Evolutionary conservation across 1,284 basidiomycete species (phyloP).

Genomic region (Melampsora larici-populina): DNA sequence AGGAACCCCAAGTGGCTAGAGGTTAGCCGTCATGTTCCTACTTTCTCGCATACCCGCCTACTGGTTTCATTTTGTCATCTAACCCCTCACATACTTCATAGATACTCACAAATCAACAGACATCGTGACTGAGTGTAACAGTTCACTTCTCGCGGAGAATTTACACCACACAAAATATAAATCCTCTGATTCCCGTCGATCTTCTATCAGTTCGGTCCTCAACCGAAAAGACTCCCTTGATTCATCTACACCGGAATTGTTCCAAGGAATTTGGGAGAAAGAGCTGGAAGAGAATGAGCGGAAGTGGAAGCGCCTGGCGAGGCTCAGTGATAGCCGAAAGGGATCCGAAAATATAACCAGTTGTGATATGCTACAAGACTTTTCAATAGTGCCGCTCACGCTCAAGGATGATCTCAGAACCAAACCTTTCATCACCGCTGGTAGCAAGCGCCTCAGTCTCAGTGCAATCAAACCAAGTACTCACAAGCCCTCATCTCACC

Average conservation of each 20-base stretch:
- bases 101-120: background rate
- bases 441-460: background rate
- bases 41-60: background rate
- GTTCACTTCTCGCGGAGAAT: slow-evolving; percentile 13
- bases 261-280: slow-evolving; percentile 41
- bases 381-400: background rate
- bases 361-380: background rate
- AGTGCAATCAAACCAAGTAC: background rate
- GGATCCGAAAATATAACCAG: background rate
- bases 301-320: slow-evolving; percentile 39
- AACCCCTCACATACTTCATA: background rate
- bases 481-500: background rate
- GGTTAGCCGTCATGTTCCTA: background rate
- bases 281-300: slow-evolving; percentile 41
- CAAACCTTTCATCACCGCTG: background rate
- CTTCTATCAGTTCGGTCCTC: slow-evolving; percentile 37
- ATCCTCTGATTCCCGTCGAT: slow-evolving; percentile 22
- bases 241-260: slow-evolving; percentile 23
- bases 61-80: background rate
- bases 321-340: slow-evolving; percentile 30
- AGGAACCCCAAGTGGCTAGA: background rate
- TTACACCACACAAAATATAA: slow-evolving; percentile 33
- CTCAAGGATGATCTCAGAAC: background rate
- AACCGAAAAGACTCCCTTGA: slow-evolving; percentile 21
- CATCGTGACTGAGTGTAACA: background rate